These are phyloP conservation scores for Barnettozyma pratensis DNA, from an alignment of 805 yeast genomes.

Conservation along the genomic window DNA sequence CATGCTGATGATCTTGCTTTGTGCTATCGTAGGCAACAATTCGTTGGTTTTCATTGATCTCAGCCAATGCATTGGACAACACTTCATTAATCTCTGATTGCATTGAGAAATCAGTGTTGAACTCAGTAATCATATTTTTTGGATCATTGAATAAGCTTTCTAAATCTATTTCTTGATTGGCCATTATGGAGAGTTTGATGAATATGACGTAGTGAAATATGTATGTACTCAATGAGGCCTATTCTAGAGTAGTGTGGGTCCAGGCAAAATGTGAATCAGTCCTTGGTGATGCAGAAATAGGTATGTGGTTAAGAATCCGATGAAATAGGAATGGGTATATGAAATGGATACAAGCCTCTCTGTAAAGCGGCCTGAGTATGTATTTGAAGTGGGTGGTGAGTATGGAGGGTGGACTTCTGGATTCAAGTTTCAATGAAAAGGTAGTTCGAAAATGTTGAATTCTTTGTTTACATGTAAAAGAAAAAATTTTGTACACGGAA, in stretches of 20 bases:
- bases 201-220: background rate
- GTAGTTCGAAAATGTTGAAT: background rate
- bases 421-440: background rate
- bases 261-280: background rate
- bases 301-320: too few relatives aligned
- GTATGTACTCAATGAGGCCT: background rate
- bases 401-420: background rate
- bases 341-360: too few relatives aligned
- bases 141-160: slow-evolving; percentile 11
- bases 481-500: background rate
- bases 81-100: slow-evolving; percentile 29
- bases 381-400: background rate
- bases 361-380: too few relatives aligned
- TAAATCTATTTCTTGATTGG: slow-evolving; percentile 10
- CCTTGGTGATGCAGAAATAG: too few relatives aligned
- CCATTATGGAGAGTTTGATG: background rate
- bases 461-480: background rate
- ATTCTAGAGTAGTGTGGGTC: background rate
- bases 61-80: slow-evolving; percentile 12
- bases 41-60: slow-evolving; percentile 9
- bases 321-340: too few relatives aligned
- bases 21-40: background rate
- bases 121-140: slow-evolving; percentile 4
- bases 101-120: slow-evolving; percentile 3
- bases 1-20: background rate